Evolutionary conservation across 1,284 basidiomycete genomes (phyloP).

Genomic region (Boletus hoseneyae): DNA sequence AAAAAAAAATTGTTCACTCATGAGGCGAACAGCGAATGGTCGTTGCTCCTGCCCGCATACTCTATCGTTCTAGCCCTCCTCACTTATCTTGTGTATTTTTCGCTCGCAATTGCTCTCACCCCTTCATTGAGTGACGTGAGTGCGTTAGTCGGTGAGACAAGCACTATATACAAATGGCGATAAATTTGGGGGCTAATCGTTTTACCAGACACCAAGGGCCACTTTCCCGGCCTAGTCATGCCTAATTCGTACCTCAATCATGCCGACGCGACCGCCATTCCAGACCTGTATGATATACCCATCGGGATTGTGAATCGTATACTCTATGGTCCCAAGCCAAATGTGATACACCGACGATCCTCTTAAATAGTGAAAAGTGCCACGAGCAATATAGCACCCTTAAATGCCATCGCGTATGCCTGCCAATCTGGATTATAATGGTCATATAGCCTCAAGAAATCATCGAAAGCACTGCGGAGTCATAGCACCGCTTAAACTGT

Average conservation of each 20-base stretch:
- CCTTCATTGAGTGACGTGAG: conserved; percentile 66
- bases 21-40: conserved; percentile 63
- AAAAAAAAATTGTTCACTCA: conserved; percentile 2
- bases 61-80: conserved; percentile 69
- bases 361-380: conserved; percentile 23
- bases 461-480: not conserved
- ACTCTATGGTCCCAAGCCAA: conserved; percentile 42
- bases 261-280: conserved; percentile 45
- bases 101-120: conserved; percentile 67
- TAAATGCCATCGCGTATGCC: not conserved
- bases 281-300: conserved; percentile 77
- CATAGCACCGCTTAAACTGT: not conserved
- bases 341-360: conserved; percentile 12
- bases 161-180: conserved; percentile 11
- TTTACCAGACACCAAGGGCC: conserved; percentile 50
- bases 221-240: conserved; percentile 38
- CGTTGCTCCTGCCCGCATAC: conserved; percentile 80
- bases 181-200: conserved; percentile 16
- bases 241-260: conserved; percentile 49
- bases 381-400: conserved; percentile 6
- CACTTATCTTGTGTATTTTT: conserved; percentile 77
- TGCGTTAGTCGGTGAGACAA: conserved; percentile 58
- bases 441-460: conserved; percentile 18
- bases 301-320: conserved; percentile 77
- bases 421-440: conserved; percentile 15